Evolutionary conservation across 108 stramenopile species (phyloP), one percentile per base, ranked within the genome.

Genomic region (Nitzschia inconspicua): DNA sequence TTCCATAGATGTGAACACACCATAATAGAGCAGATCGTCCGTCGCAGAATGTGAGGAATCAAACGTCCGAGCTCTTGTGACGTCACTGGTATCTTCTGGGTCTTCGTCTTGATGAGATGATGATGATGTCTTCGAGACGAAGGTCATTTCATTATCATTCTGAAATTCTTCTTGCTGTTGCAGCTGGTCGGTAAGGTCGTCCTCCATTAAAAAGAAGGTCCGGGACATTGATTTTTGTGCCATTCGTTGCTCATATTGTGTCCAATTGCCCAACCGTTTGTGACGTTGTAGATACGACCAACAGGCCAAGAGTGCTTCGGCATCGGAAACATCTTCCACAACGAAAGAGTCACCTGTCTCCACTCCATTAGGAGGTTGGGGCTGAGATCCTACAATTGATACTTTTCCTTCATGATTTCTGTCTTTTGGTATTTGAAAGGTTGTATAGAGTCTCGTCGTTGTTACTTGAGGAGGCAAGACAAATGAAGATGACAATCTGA

Each of bases 261-360:
- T 70, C 80, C 78, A 82, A 54, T 76, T 65, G 43, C 83, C 78
- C 26, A 86, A 24, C 39, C 65, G 73, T 42, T 86, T 82, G 32
- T 71, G 78, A 5, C 80, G 69, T 26, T 75, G 70, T 47, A 92
- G 53, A 43, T 78, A 88, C 0, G 85, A 68, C 24, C 78, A 63
- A 59, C 86, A 88, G 0, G 91, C 91, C 2, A 92, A 79, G 27
- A 92, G 57, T 2, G 79, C 70, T 70, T 88, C 81, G 5, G 68
- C 81, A 50, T 77, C 81, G 3, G 81, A 82, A 30, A 77, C 44
- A 19, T 46, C 29, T 16, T 51, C 26, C 11, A 13, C 13, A 37
- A 13, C 36, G 4, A 44, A 22, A 3, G 19, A 26, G 3, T 57
- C 57, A 13, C 18, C 41, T 7, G 34, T 11, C 3, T 31, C 50